A percentile compares a stretch with the other conserved stretches of the same genome.
These are phyloP conservation scores for Trypanosoma platydactyli DNA, from an alignment of 208 protist species.

Conservation along the genomic window DNA sequence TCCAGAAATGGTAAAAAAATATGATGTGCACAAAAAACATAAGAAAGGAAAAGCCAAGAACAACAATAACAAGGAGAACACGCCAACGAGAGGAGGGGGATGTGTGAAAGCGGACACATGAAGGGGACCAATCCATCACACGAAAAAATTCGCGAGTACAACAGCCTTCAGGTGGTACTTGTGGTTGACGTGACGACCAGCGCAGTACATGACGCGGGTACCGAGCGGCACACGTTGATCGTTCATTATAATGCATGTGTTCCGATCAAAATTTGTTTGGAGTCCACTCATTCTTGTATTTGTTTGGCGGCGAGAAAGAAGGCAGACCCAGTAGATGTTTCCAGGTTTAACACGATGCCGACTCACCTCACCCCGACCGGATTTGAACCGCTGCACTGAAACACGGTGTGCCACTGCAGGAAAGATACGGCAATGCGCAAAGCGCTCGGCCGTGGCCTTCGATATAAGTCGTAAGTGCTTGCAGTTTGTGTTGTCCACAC, in stretches of 20 bases:
- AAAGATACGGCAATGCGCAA: slow-evolving; percentile 87
- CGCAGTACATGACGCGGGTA: slow-evolving; percentile 91
- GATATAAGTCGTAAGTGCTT: slow-evolving; percentile 91
- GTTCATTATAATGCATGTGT: slow-evolving; percentile 92
- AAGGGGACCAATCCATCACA: slow-evolving; percentile 36
- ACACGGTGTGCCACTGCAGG: slow-evolving; percentile 88
- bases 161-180: slow-evolving; percentile 90
- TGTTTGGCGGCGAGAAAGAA: slow-evolving; percentile 84
- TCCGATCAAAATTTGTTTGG: slow-evolving; percentile 91
- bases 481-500: slow-evolving; percentile 93
- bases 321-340: slow-evolving; percentile 88
- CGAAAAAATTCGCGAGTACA: slow-evolving; percentile 92
- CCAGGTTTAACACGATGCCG: slow-evolving; percentile 84
- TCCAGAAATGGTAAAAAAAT: neutral
- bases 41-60: neutral
- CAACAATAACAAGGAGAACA: neutral
- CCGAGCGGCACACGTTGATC: slow-evolving; percentile 89
- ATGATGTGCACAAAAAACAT: neutral
- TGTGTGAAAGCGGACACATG: neutral
- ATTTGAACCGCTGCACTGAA: slow-evolving; percentile 88
- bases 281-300: slow-evolving; percentile 88
- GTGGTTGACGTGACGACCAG: slow-evolving; percentile 91
- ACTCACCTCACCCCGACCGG: slow-evolving; percentile 63
- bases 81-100: too few relatives aligned
- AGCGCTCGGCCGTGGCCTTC: slow-evolving; percentile 83